phyloP scores from a whole-genome alignment of 2,329 filamentous ascomycete species.

The Ophiostoma novo-ulmi region DNA sequence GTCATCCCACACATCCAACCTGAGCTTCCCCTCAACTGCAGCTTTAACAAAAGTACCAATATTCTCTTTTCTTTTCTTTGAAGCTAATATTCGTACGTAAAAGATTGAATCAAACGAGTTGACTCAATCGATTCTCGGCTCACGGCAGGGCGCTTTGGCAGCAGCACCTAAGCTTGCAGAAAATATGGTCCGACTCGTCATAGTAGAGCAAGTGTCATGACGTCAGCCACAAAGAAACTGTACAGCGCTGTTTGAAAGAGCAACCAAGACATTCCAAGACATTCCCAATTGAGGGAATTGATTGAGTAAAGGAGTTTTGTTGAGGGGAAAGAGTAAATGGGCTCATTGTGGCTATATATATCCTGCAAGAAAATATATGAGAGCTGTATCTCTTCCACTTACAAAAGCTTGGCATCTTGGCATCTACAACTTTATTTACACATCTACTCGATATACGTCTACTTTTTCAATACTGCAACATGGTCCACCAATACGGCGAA shows the following conservation, averaged over 20 bases:
- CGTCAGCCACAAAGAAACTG: background rate
- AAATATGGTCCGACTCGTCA: background rate
- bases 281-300: background rate
- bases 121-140: no score
- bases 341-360: no score
- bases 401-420: constrained; percentile 1
- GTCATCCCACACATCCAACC: background rate
- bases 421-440: background rate
- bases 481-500: constrained; percentile 49
- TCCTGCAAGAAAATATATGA: background rate
- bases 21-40: background rate
- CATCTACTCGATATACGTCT: background rate
- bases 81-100: background rate
- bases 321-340: no score
- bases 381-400: background rate
- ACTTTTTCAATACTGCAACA: background rate
- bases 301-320: no score
- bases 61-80: background rate
- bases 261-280: background rate
- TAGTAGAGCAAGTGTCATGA: background rate
- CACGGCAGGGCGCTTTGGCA: no score
- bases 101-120: background rate
- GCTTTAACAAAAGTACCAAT: background rate
- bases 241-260: background rate
- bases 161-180: background rate